These are phyloP conservation scores for Talaromyces sp. DNA, from an alignment of 2,329 filamentous ascomycete genomes.

Conservation along the genomic window DNA sequence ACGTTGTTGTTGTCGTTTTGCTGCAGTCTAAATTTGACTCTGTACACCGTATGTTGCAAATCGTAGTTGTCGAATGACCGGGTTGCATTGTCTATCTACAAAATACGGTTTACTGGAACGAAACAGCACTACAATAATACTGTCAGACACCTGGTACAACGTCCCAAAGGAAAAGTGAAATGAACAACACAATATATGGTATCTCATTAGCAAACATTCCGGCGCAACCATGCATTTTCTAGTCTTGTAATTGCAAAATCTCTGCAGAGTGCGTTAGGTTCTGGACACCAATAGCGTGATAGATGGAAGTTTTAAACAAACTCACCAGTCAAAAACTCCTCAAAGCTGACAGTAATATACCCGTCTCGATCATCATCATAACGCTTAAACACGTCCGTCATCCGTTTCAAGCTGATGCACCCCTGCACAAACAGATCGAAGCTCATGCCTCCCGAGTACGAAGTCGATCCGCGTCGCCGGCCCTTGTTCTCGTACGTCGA, in stretches of 20 bases:
- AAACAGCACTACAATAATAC: neutral
- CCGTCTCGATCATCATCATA: constrained; percentile 97
- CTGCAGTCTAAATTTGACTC: neutral
- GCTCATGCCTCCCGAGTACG: constrained; percentile 53
- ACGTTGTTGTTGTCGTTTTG: neutral
- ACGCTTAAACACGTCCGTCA: constrained; percentile 99
- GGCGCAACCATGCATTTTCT: constrained; percentile 11
- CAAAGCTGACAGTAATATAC: constrained; percentile 78
- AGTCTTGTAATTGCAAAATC: constrained; percentile 34
- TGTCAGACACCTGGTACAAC: neutral
- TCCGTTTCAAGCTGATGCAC: constrained; percentile 92
- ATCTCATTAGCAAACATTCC: constrained; percentile 1
- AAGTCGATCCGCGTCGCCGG: constrained; percentile 34
- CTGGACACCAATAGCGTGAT: neutral
- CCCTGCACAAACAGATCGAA: constrained; percentile 98
- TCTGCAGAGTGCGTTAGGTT: constrained; percentile 18
- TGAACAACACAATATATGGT: neutral
- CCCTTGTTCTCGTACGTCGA: constrained; percentile 70
- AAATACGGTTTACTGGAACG: neutral
- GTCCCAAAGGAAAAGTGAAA: neutral
- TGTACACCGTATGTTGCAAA: no score
- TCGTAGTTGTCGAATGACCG: neutral
- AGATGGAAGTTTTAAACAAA: neutral
- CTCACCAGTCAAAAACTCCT: constrained; percentile 68
- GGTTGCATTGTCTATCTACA: neutral